These are phyloP conservation scores for Aspergillus calidoustus DNA, from an alignment of 2,329 filamentous ascomycete genomes.

Conservation along the genomic window DNA sequence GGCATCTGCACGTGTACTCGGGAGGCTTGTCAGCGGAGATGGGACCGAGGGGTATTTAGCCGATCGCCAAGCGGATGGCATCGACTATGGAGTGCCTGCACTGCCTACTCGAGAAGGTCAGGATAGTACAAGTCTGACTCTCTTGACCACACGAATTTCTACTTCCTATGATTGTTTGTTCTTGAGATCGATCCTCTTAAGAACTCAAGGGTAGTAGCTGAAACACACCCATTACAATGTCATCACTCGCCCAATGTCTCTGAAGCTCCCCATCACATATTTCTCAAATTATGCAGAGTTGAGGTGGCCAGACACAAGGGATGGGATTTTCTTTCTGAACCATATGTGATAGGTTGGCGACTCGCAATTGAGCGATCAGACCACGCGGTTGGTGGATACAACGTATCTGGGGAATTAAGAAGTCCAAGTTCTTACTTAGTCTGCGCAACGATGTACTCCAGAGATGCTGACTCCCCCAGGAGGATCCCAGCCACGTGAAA, in stretches of 20 bases:
- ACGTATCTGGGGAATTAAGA: constrained; percentile 6
- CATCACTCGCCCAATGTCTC: background rate
- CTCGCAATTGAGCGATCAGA: constrained; percentile 1
- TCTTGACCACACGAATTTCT: too few relatives aligned
- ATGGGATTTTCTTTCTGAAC: background rate
- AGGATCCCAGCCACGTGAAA: constrained; percentile 7
- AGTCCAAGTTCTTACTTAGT: background rate
- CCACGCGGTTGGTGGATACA: background rate
- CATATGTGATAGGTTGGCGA: background rate
- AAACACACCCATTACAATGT: background rate
- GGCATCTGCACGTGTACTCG: background rate
- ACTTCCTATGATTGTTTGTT: too few relatives aligned
- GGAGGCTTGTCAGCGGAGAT: background rate
- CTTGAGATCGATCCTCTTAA: too few relatives aligned
- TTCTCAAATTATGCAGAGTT: too few relatives aligned
- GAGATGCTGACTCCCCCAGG: background rate
- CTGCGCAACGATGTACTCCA: background rate
- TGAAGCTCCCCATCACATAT: too few relatives aligned
- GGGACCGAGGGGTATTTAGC: too few relatives aligned
- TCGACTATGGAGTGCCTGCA: too few relatives aligned
- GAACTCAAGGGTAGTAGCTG: too few relatives aligned
- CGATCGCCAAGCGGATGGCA: too few relatives aligned
- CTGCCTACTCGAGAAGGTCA: too few relatives aligned
- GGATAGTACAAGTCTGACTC: too few relatives aligned
- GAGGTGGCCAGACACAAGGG: background rate